These are phyloP conservation scores for Pisolithus albus DNA, from an alignment of 768 basidiomycete genomes.

Conservation along the genomic window DNA sequence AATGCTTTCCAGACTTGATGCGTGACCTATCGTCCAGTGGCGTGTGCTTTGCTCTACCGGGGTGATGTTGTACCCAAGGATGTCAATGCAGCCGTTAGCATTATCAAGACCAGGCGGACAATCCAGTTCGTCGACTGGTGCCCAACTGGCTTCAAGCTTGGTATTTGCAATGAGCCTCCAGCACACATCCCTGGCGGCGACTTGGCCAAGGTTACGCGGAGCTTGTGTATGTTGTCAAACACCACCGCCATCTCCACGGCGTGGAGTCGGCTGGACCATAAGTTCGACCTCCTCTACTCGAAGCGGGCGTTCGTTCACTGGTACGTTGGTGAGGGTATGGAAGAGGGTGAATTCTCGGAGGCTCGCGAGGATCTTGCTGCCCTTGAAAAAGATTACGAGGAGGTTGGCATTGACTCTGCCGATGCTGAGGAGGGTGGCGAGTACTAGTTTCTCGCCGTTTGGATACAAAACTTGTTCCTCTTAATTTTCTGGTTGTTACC, in stretches of 20 bases:
- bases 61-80: slow-evolving; percentile 78
- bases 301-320: slow-evolving; percentile 51
- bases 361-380: slow-evolving; percentile 99
- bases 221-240: slow-evolving; percentile 76
- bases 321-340: slow-evolving; percentile 77
- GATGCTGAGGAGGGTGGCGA: slow-evolving; percentile 46
- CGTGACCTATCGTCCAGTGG: slow-evolving; percentile 34
- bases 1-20: background rate
- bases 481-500: slow-evolving; percentile 23
- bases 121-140: slow-evolving; percentile 79
- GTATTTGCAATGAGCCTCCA: slow-evolving; percentile 75
- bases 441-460: slow-evolving; percentile 29
- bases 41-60: slow-evolving; percentile 64
- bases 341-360: slow-evolving; percentile 97
- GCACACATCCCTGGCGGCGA: slow-evolving; percentile 72
- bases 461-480: slow-evolving; percentile 19
- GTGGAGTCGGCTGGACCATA: slow-evolving; percentile 71
- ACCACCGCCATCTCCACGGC: slow-evolving; percentile 66
- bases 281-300: slow-evolving; percentile 75
- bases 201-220: slow-evolving; percentile 67
- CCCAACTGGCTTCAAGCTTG: slow-evolving; percentile 72
- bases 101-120: slow-evolving; percentile 73
- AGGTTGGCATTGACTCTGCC: slow-evolving; percentile 58
- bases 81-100: slow-evolving; percentile 64
- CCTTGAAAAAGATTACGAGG: slow-evolving; percentile 96